phyloP scores from a whole-genome alignment of 2,329 filamentous ascomycete species.

The Eutypella sp. region DNA sequence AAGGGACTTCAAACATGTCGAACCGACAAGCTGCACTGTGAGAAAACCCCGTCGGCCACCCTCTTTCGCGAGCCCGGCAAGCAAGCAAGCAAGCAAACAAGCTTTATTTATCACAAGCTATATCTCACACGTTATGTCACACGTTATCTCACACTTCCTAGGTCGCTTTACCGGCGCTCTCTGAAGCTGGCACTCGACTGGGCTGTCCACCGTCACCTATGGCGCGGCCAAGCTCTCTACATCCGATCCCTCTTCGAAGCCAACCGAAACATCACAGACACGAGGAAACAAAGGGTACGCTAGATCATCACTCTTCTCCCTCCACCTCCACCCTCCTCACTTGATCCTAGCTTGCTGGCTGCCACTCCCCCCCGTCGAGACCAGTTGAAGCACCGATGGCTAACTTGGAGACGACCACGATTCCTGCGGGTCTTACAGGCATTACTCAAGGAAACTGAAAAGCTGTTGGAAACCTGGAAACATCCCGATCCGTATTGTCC shows the following conservation, averaged over 20 bases:
- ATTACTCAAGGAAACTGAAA: conserved; percentile 82
- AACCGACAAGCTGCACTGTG: conserved; percentile 47
- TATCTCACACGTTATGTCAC: no score
- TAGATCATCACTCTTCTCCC: conserved; percentile 5
- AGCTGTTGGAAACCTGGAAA: conserved; percentile 87
- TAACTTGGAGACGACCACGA: no score
- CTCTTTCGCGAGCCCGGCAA: no score
- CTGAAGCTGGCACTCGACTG: conserved; percentile 93
- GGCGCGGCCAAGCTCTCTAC: conserved; percentile 94
- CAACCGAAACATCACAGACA: conserved; percentile 79
- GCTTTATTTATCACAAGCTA: no score
- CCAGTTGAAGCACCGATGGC: conserved; percentile 4
- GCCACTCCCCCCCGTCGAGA: no score
- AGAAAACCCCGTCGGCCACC: no score
- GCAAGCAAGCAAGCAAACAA: no score
- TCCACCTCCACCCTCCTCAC: no score
- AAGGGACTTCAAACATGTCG: conserved; percentile 31
- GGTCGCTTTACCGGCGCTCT: conserved; percentile 82
- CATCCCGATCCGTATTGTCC: conserved; percentile 90
- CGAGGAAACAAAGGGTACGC: conserved; percentile 76
- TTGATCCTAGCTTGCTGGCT: no score
- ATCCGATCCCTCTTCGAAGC: conserved; percentile 93
- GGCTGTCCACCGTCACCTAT: conserved; percentile 87
- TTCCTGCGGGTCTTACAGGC: conserved; percentile 58
- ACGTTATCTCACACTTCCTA: no score